Percentiles rank a stretch among this genome's conserved stretches.
Conservation (phyloP, 192 early-diverging fungal species). For the Lobosporangium transversale region DNA sequence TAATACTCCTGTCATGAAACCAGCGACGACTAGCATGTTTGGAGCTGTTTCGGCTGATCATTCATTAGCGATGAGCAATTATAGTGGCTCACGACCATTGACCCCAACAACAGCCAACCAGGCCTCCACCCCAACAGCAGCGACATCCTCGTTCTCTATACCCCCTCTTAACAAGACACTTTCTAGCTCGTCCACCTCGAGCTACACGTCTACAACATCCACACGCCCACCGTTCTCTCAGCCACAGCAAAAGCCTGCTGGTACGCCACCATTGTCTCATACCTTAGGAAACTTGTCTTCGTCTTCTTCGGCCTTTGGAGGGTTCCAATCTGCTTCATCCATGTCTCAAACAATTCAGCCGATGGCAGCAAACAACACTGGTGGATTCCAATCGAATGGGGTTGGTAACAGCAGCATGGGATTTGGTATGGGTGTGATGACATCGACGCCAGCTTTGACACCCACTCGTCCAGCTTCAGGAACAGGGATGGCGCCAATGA, state of each 20-base stretch:
- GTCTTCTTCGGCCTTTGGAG: constrained; percentile 39
- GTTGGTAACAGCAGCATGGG: constrained; percentile 18
- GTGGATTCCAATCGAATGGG: constrained; percentile 38
- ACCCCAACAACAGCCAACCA: constrained; percentile 16
- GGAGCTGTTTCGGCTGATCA: constrained; percentile 24
- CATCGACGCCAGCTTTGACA: constrained; percentile 19
- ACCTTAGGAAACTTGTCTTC: constrained; percentile 48
- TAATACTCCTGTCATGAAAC: constrained; percentile 30
- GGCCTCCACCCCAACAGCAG: constrained; percentile 12
- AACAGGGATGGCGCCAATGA: constrained; percentile 25
- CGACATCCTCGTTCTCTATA: constrained; percentile 43
- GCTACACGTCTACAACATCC: constrained; percentile 1
- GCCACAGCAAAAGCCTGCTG: constrained; percentile 50
- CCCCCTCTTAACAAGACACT: constrained; percentile 39
- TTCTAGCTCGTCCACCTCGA: constrained; percentile 15
- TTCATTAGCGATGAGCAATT: constrained; percentile 10
- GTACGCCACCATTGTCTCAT: constrained; percentile 39
- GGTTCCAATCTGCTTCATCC: constrained; percentile 36
- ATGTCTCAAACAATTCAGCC: constrained; percentile 13
- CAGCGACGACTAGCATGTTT: constrained; percentile 44
- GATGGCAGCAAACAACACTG: constrained; percentile 30
- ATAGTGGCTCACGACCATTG: constrained; percentile 35
- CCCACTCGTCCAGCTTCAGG: constrained; percentile 20
- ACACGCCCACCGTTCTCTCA: constrained; percentile 38
- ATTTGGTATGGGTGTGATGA: constrained; percentile 23